A percentile compares a stretch with the other conserved stretches of the same genome.
phyloP scores from a whole-genome alignment of 1,284 basidiomycete genomes.

The Sanguinoderma infundibulare region DNA sequence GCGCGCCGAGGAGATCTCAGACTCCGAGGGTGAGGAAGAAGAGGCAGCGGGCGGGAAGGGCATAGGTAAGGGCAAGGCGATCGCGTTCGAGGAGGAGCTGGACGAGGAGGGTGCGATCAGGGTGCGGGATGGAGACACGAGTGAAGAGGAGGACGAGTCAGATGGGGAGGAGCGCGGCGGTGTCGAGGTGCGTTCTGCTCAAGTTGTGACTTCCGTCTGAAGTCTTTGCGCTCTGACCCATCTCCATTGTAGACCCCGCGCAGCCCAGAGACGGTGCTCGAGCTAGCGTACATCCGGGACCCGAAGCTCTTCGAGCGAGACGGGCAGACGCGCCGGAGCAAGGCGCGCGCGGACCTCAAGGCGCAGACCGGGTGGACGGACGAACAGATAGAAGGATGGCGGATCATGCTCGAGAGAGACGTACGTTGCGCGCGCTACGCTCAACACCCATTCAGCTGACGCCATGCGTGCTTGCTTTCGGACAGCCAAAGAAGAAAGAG shows the following conservation, averaged over 20 bases:
- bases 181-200: conserved; percentile 20
- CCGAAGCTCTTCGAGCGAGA: conserved; percentile 81
- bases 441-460: not conserved
- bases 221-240: conserved; percentile 1
- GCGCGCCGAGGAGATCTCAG: conserved; percentile 69
- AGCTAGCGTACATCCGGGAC: conserved; percentile 76
- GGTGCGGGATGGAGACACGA: conserved; percentile 64
- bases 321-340: conserved; percentile 67
- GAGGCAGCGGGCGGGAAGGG: conserved; percentile 27
- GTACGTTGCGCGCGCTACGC: conserved; percentile 47
- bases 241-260: conserved; percentile 25
- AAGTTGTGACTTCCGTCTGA: too few relatives aligned
- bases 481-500: conserved; percentile 74
- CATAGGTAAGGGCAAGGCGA: conserved; percentile 33
- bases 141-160: conserved; percentile 51
- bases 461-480: conserved; percentile 4
- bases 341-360: conserved; percentile 66
- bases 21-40: conserved; percentile 68
- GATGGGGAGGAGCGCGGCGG: conserved; percentile 46
- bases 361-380: conserved; percentile 74
- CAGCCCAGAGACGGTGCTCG: conserved; percentile 67
- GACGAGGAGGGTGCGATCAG: conserved; percentile 49
- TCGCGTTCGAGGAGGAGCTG: conserved; percentile 58
- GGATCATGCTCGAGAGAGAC: conserved; percentile 83
- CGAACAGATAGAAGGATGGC: conserved; percentile 89